Percentiles rank a stretch among this genome's conserved stretches.
These are phyloP conservation scores for Macrolepiota albuminosa DNA, from an alignment of 768 basidiomycete genomes.

Conservation along the genomic window DNA sequence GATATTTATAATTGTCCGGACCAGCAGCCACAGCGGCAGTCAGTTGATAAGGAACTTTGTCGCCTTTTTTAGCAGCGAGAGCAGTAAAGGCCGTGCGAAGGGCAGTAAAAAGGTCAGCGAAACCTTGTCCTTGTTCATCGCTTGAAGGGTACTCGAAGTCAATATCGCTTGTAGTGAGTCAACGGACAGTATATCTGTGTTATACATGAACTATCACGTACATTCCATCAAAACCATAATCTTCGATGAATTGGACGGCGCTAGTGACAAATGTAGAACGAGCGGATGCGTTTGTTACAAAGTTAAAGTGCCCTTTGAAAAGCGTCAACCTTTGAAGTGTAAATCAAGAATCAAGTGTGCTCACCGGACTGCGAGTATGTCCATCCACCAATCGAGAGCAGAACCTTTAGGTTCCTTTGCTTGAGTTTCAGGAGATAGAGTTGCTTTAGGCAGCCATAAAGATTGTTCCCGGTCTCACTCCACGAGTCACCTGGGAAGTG, in stretches of 20 bases:
- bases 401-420: slow-evolving; percentile 48
- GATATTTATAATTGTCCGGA: slow-evolving; percentile 48
- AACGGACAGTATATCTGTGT: background rate
- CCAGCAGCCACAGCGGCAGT: slow-evolving; percentile 67
- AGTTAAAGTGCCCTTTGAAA: slow-evolving; percentile 54
- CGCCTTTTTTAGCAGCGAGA: slow-evolving; percentile 56
- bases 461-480: slow-evolving; percentile 70
- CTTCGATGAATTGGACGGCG: slow-evolving; percentile 60
- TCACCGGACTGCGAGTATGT: slow-evolving; percentile 61
- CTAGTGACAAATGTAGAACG: slow-evolving; percentile 55
- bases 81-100: slow-evolving; percentile 60
- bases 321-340: background rate
- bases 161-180: slow-evolving; percentile 43
- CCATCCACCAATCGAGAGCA: slow-evolving; percentile 57
- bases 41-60: slow-evolving; percentile 53
- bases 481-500: slow-evolving; percentile 69
- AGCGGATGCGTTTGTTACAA: slow-evolving; percentile 46
- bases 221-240: slow-evolving; percentile 83
- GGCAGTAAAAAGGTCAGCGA: slow-evolving; percentile 59
- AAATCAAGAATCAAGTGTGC: background rate
- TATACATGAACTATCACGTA: slow-evolving; percentile 22
- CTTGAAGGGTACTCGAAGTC: slow-evolving; percentile 77
- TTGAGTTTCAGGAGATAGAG: slow-evolving; percentile 57
- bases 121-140: slow-evolving; percentile 55
- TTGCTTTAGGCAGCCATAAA: slow-evolving; percentile 82